Conservation (phyloP, 495 filamentous ascomycete genomes). For the Hypoxylon lienhwacheense region DNA sequence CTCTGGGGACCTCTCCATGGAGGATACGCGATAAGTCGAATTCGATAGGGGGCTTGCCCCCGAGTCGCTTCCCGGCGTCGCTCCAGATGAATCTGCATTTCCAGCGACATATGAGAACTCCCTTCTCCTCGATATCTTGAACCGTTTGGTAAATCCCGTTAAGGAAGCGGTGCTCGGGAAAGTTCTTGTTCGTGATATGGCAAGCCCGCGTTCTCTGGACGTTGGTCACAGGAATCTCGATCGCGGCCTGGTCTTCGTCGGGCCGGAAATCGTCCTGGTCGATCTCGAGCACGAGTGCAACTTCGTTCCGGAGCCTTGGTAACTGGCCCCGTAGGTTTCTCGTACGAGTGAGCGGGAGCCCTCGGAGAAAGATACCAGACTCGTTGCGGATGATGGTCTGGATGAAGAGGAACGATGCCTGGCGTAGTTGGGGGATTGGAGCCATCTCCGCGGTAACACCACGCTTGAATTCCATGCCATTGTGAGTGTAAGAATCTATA, state of each 20-base stretch:
- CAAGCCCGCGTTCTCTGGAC: slow-evolving; percentile 47
- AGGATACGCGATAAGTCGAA: slow-evolving; percentile 35
- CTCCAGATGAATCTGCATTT: slow-evolving; percentile 33
- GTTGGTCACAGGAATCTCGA: slow-evolving; percentile 44
- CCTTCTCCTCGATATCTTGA: slow-evolving; percentile 33
- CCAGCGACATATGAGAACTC: slow-evolving; percentile 47
- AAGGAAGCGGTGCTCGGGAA: slow-evolving; percentile 42
- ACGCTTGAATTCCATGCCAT: slow-evolving; percentile 27
- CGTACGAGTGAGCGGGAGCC: slow-evolving; percentile 44
- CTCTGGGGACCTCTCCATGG: slow-evolving; percentile 33
- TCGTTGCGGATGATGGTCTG: slow-evolving; percentile 39
- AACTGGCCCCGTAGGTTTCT: slow-evolving; percentile 46
- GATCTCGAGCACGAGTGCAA: slow-evolving; percentile 55
- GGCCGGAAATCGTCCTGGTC: slow-evolving; percentile 46
- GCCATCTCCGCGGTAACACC: slow-evolving; percentile 43
- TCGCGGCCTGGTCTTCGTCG: slow-evolving; percentile 46
- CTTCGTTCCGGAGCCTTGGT: slow-evolving; percentile 53
- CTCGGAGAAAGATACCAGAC: slow-evolving; percentile 42
- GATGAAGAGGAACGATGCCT: slow-evolving; percentile 48
- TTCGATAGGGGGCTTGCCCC: slow-evolving; percentile 36
- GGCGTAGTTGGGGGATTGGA: slow-evolving; percentile 13
- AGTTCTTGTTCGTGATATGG: slow-evolving; percentile 56
- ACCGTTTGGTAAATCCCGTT: slow-evolving; percentile 20
- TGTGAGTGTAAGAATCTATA: slow-evolving; percentile 25
- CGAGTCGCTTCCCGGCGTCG: slow-evolving; percentile 12